phyloP scores from a whole-genome alignment of 495 filamentous ascomycete species.

The Penicillium macrosclerotiorum region DNA sequence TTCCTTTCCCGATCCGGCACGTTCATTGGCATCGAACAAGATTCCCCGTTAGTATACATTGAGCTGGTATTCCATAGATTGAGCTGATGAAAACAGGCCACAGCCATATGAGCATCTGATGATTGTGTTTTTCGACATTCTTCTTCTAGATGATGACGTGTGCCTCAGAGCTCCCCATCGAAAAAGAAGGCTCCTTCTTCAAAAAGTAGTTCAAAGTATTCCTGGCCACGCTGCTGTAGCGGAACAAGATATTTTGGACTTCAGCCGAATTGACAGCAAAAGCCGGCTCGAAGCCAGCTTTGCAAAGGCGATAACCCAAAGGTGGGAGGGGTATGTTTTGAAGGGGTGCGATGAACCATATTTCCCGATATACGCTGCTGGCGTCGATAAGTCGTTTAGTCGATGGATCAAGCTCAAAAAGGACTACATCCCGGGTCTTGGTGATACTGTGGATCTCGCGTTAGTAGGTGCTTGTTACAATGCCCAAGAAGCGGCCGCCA shows the following conservation, averaged over 20 bases:
- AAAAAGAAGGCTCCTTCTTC: slow-evolving; percentile 57
- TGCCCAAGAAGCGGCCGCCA: slow-evolving; percentile 48
- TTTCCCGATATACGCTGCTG: slow-evolving; percentile 51
- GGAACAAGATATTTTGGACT: slow-evolving; percentile 61
- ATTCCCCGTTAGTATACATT: slow-evolving; percentile 60
- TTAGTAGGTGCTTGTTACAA: slow-evolving; percentile 71
- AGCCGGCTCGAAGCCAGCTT: slow-evolving; percentile 59
- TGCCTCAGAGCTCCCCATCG: slow-evolving; percentile 60
- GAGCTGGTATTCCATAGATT: background rate
- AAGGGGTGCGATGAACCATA: slow-evolving; percentile 80
- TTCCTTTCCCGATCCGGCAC: slow-evolving; percentile 72
- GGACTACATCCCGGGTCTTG: slow-evolving; percentile 78
- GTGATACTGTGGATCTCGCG: slow-evolving; percentile 79
- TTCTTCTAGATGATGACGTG: slow-evolving; percentile 68
- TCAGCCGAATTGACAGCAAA: slow-evolving; percentile 43
- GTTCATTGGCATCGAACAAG: slow-evolving; percentile 63
- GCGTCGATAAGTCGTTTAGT: slow-evolving; percentile 32
- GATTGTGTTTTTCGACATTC: slow-evolving; percentile 78
- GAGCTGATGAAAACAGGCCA: slow-evolving; percentile 41
- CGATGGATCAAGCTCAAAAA: slow-evolving; percentile 85
- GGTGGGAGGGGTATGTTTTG: slow-evolving; percentile 74
- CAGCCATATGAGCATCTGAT: slow-evolving; percentile 75
- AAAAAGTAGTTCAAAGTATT: slow-evolving; percentile 53
- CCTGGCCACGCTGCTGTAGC: slow-evolving; percentile 60
- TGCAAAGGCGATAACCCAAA: slow-evolving; percentile 58